phyloP scores from a whole-genome alignment of 305 asterid species.

The Andrographis paniculata region DNA sequence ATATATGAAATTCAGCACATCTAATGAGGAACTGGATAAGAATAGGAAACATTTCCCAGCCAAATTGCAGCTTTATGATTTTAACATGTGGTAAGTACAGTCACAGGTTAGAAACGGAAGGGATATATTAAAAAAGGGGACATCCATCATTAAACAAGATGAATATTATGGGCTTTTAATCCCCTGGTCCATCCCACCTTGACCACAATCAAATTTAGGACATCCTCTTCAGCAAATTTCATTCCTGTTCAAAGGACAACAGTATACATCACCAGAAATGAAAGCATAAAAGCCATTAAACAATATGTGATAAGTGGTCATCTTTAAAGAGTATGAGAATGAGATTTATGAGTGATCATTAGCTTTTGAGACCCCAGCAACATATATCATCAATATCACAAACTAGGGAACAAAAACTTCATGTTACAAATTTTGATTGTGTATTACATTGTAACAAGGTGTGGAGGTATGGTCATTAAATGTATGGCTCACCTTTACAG shows the following conservation, averaged over 20 bases:
- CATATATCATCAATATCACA: too few species aligned
- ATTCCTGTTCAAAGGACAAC: constrained; percentile 24
- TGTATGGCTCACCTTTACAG: constrained; percentile 41
- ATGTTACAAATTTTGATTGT: too few species aligned
- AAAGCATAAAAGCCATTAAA: constrained; percentile 6
- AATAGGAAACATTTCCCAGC: constrained; percentile 3
- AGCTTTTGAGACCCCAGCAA: background rate
- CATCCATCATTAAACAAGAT: constrained; percentile 4
- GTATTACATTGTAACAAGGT: too few species aligned
- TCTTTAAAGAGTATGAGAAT: background rate
- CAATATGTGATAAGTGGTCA: background rate
- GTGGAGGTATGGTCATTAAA: background rate
- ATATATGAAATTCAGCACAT: background rate
- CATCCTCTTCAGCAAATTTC: constrained; percentile 17
- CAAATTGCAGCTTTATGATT: constrained; percentile 2
- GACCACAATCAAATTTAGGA: constrained; percentile 2
- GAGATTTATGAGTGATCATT: background rate
- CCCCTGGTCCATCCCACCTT: constrained; percentile 5
- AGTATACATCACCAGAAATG: too few species aligned
- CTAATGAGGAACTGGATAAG: background rate
- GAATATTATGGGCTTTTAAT: background rate
- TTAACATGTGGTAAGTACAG: constrained; percentile 11
- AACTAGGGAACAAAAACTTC: too few species aligned
- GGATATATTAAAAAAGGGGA: background rate
- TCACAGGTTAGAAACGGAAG: constrained; percentile 7